Evolutionary conservation across 116 monocot species (phyloP), one percentile per base, ranked within the genome.

Genomic region (Papilionanthe hybrid): DNA sequence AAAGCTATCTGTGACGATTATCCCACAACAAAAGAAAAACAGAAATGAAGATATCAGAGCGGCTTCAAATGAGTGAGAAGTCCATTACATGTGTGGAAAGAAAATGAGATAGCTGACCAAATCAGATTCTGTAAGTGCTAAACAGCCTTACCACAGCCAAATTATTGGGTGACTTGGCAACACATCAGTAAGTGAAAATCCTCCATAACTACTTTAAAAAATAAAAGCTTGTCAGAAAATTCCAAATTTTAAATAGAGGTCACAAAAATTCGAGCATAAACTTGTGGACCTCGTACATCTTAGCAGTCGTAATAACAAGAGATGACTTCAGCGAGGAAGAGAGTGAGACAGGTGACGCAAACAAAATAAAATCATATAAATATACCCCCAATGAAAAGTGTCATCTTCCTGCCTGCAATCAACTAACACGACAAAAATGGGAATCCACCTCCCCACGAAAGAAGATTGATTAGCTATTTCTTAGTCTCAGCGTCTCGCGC

Each of bases 391-490:
- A 28, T 1, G 2, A 29, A 29, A 0, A 68, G 29, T 68, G 29
- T 1, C 9, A 30, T 68, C 68, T 29, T 67, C 27, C 68, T 0
- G 27, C 68, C 5, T 9, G 68, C 29, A 1, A 32, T 5, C 68
- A 32, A 68, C 15, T 28, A 29, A 30, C 68, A 27, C 2, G 10
- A 29, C 68, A 68, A 29, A 22, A 60, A 60, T 3, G 74, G 42
- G n/a, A 74, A 74, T 74, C 74, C 22, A 74, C 74, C 74, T 13
- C 41, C 74, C 45, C 74, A 1, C 7, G 45, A 74, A n/a, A 44
- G 7, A 74, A 44, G 13, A 17, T 69, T 9, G 37, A 37, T 37
- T 17, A 30, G 25, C 30, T 25, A 13, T 42, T 18, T 72, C 10
- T 2, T 20, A 58, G 58, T 22, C 12, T 29, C 0, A 15, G 68